A percentile compares a stretch with the other conserved stretches of the same genome.
Evolutionary conservation across 495 filamentous ascomycete genomes (phyloP).

Genomic region (Annulohypoxylon moriforme): DNA sequence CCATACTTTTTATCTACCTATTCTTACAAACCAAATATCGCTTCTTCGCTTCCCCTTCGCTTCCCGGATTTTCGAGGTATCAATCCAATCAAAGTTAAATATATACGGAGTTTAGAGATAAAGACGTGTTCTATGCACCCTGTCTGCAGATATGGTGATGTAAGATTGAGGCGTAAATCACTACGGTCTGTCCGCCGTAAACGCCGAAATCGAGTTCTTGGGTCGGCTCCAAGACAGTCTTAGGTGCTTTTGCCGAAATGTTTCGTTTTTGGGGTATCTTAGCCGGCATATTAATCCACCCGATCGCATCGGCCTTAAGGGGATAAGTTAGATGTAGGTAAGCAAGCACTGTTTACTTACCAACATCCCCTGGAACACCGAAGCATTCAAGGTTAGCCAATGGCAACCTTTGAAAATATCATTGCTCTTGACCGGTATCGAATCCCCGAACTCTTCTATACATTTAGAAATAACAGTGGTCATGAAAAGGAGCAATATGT

Average conservation of each 20-base stretch:
- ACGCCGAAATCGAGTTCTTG: conserved; percentile 27
- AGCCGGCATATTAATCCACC: not conserved
- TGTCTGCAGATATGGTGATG: not conserved
- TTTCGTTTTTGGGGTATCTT: not conserved
- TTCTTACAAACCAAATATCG: not conserved
- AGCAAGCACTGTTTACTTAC: not conserved
- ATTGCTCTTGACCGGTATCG: not conserved
- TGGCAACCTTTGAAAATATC: not conserved
- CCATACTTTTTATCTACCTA: not conserved
- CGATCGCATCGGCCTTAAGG: not conserved
- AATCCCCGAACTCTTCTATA: not conserved
- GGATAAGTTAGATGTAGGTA: not conserved
- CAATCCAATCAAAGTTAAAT: not conserved
- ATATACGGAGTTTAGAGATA: not conserved
- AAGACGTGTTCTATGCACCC: not conserved
- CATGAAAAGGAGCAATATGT: conserved; percentile 3
- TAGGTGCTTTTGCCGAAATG: conserved; percentile 21
- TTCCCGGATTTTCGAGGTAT: not conserved
- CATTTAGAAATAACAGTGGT: not conserved
- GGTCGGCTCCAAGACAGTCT: not conserved
- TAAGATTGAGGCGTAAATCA: not conserved
- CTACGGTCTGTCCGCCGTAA: conserved; percentile 17
- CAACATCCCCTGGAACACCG: not conserved
- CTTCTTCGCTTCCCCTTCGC: not conserved
- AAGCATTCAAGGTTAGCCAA: not conserved